These are phyloP conservation scores for Avicennia marina DNA, from an alignment of 257 asterid species.

Conservation along the genomic window DNA sequence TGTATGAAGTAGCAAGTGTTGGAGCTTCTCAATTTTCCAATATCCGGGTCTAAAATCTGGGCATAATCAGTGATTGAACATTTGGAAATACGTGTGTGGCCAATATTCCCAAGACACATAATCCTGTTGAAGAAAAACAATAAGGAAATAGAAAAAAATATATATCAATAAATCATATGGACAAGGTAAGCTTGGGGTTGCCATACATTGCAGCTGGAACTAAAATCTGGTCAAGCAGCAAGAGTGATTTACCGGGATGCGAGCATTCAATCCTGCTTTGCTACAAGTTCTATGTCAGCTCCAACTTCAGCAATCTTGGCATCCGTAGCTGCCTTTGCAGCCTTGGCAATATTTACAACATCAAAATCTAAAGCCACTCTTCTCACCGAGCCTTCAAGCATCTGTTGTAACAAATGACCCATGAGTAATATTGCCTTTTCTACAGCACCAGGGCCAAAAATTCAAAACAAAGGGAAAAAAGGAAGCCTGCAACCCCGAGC, in stretches of 20 bases:
- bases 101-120: neutral
- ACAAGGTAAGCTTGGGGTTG: too few relatives aligned
- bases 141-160: neutral
- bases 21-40: too few relatives aligned
- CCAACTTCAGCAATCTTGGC: constrained; percentile 85
- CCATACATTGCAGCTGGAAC: neutral
- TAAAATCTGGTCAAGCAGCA: neutral
- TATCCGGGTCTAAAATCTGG: too few relatives aligned
- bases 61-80: neutral
- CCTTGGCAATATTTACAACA: constrained; percentile 61
- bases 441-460: too few relatives aligned
- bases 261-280: constrained; percentile 43
- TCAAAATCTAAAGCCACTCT: constrained; percentile 83
- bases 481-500: too few relatives aligned
- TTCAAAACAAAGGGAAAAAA: too few relatives aligned
- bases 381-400: constrained; percentile 83
- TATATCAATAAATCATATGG: too few relatives aligned
- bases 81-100: neutral
- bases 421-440: too few relatives aligned
- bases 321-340: constrained; percentile 74
- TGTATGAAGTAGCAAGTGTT: too few relatives aligned
- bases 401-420: constrained; percentile 44
- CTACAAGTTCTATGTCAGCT: constrained; percentile 72
- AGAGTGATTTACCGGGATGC: constrained; percentile 22
- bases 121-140: neutral